Conservation (phyloP, 805 yeast species). For the Myxozyma sirexii region DNA sequence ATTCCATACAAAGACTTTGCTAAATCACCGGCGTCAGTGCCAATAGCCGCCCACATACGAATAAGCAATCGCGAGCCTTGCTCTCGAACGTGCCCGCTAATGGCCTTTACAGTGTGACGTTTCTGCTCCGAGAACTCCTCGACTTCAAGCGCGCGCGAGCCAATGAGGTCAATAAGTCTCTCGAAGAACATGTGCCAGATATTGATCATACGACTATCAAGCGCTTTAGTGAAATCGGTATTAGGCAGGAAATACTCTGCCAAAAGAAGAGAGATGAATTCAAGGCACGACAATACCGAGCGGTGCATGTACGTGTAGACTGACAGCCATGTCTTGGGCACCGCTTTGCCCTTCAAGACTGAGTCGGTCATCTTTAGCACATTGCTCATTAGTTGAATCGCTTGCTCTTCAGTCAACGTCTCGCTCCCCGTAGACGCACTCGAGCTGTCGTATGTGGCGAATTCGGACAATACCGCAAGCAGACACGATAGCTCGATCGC, state of each 20-base stretch:
- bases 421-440: constrained; percentile 26
- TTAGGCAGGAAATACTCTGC: constrained; percentile 24
- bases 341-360: constrained; percentile 38
- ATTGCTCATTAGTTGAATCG: constrained; percentile 38
- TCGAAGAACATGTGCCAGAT: constrained; percentile 38
- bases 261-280: constrained; percentile 32
- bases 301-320: constrained; percentile 44
- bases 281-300: constrained; percentile 39
- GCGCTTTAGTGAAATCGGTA: background rate
- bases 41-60: constrained; percentile 74
- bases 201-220: background rate
- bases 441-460: constrained; percentile 34
- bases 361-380: constrained; percentile 38
- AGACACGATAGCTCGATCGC: constrained; percentile 68
- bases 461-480: constrained; percentile 42
- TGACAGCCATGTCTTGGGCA: constrained; percentile 69
- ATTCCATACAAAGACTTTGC: constrained; percentile 63
- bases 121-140: constrained; percentile 75
- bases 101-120: constrained; percentile 64
- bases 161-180: constrained; percentile 55
- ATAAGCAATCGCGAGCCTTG: constrained; percentile 58
- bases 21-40: constrained; percentile 60
- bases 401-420: constrained; percentile 37
- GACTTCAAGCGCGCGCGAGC: constrained; percentile 67
- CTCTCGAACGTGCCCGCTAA: constrained; percentile 65